Percentiles rank a stretch among this genome's conserved stretches.
phyloP scores from a whole-genome alignment of 306 rosid species.

The Lablab purpureus region DNA sequence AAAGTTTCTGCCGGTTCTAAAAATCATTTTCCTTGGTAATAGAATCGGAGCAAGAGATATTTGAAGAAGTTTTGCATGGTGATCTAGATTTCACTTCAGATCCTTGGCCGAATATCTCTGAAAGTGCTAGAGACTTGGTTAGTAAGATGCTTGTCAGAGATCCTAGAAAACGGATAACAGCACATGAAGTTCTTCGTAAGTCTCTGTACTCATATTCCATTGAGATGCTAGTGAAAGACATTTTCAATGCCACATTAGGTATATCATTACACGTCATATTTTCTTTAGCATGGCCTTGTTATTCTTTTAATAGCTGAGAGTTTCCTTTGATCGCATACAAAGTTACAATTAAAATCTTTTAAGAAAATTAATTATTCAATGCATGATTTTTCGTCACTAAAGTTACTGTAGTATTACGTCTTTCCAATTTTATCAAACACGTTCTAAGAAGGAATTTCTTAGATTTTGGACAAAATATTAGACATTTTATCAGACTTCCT shows the following conservation, averaged over 20 bases:
- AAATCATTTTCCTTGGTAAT: slow-evolving; percentile 36
- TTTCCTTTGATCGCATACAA: neutral
- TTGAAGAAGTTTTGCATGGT: slow-evolving; percentile 67
- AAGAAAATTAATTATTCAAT: neutral
- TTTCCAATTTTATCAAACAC: neutral
- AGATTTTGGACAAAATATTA: neutral
- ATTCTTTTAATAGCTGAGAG: neutral
- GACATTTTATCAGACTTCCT: slow-evolving; percentile 5
- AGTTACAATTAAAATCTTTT: neutral
- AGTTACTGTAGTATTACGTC: neutral
- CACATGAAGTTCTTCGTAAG: slow-evolving; percentile 84
- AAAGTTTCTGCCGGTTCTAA: neutral
- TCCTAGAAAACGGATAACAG: slow-evolving; percentile 71
- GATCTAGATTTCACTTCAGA: slow-evolving; percentile 78
- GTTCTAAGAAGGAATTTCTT: neutral
- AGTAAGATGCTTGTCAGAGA: slow-evolving; percentile 76
- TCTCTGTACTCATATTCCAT: slow-evolving; percentile 20
- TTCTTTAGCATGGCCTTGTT: neutral
- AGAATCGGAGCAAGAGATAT: slow-evolving; percentile 79
- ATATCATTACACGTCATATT: neutral
- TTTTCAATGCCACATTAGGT: neutral
- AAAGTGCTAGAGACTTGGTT: slow-evolving; percentile 78
- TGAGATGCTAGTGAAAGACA: neutral
- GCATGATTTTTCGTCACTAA: neutral
- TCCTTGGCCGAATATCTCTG: slow-evolving; percentile 87